Percentiles rank a stretch among this genome's conserved stretches.
Conservation (phyloP, 768 basidiomycete species). For the Boletus barrowsii region DNA sequence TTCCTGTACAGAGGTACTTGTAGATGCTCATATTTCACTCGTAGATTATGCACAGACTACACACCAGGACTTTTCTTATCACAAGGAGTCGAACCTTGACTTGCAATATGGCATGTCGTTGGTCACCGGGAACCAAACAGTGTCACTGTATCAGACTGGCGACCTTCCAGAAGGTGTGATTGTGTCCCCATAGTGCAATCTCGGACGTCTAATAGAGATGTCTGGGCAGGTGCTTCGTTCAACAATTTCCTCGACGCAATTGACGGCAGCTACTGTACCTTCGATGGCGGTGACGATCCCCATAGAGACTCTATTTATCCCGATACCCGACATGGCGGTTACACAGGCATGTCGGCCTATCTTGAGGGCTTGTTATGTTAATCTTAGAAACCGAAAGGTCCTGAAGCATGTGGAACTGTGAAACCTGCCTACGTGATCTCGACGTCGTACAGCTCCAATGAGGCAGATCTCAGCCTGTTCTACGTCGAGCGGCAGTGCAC, state of each 20-base stretch:
- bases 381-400: constrained; percentile 9
- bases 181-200: not conserved
- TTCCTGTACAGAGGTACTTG: not conserved
- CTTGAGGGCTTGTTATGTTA: no score
- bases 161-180: constrained; percentile 23
- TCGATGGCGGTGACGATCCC: constrained; percentile 34
- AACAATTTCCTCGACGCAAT: constrained; percentile 40
- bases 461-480: constrained; percentile 33
- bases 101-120: constrained; percentile 32
- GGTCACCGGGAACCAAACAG: constrained; percentile 26
- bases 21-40: not conserved
- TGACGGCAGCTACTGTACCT: constrained; percentile 37
- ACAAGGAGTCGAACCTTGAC: constrained; percentile 33
- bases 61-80: constrained; percentile 11
- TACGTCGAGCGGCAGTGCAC: constrained; percentile 42
- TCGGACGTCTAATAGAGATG: not conserved
- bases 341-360: constrained; percentile 14
- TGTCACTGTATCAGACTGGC: constrained; percentile 35
- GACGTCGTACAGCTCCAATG: constrained; percentile 41
- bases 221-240: constrained; percentile 31
- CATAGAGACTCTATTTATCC: constrained; percentile 27
- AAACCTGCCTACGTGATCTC: constrained; percentile 42
- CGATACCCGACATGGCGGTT: constrained; percentile 16
- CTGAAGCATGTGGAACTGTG: constrained; percentile 36
- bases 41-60: constrained; percentile 28